Percentiles rank a stretch among this genome's conserved stretches.
Conservation (phyloP, 2,329 filamentous ascomycete species). For the Aspergillus sp. region DNA sequence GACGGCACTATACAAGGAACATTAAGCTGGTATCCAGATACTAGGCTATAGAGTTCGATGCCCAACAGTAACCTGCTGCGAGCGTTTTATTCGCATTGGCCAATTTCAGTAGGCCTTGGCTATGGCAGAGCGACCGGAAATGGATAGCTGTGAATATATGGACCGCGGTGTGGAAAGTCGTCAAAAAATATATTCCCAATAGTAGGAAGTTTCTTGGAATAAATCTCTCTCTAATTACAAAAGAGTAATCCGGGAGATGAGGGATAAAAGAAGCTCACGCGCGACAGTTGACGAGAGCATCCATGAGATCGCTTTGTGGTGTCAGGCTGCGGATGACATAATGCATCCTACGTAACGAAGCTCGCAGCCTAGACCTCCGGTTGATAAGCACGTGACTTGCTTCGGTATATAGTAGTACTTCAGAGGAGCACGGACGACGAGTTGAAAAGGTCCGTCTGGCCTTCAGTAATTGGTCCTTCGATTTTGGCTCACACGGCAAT, state of each 20-base stretch:
- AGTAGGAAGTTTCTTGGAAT: background rate
- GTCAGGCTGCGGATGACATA: slow-evolving; percentile 33
- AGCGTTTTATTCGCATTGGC: slow-evolving; percentile 34
- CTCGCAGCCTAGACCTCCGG: slow-evolving; percentile 24
- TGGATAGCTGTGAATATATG: slow-evolving; percentile 13
- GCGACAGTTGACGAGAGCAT: slow-evolving; percentile 25
- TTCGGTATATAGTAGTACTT: background rate
- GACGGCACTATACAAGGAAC: slow-evolving; percentile 24
- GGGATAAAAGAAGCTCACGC: slow-evolving; percentile 24
- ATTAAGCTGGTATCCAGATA: slow-evolving; percentile 28
- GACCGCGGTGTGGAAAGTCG: background rate
- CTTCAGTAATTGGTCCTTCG: background rate
- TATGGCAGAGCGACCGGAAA: slow-evolving; percentile 22
- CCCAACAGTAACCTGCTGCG: slow-evolving; percentile 30
- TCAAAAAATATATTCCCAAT: background rate
- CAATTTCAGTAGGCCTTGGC: slow-evolving; percentile 17
- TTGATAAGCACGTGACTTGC: background rate
- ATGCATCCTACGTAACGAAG: slow-evolving; percentile 30
- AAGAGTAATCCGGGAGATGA: slow-evolving; percentile 12
- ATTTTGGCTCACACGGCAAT: background rate
- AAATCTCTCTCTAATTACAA: slow-evolving; percentile 13
- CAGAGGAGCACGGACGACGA: background rate
- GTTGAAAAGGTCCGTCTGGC: background rate
- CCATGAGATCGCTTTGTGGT: slow-evolving; percentile 21
- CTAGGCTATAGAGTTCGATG: slow-evolving; percentile 26